Evolutionary conservation across 495 filamentous ascomycete genomes (phyloP).

Genomic region (Neurospora sp.): DNA sequence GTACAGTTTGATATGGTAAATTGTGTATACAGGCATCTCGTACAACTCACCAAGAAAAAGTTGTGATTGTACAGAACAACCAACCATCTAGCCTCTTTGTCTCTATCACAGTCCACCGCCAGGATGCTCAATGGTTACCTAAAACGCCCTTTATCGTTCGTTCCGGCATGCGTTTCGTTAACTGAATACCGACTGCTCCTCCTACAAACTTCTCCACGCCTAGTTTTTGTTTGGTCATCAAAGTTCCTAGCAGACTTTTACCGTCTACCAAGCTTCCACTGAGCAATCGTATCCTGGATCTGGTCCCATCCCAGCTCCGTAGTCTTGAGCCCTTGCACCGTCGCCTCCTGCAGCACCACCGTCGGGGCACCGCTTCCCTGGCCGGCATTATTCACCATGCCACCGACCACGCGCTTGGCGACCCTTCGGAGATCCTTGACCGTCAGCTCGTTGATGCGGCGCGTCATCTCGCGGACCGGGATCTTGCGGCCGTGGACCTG

Average conservation of each 20-base stretch:
- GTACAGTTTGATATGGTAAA: not conserved
- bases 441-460: conserved; percentile 70
- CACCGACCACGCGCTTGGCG: conserved; percentile 69
- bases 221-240: not conserved
- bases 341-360: conserved; percentile 82
- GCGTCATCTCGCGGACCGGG: conserved; percentile 86
- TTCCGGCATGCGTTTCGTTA: not conserved
- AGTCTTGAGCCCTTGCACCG: conserved; percentile 38
- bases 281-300: conserved; percentile 73
- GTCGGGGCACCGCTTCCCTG: conserved; percentile 83
- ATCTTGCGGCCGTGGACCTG: conserved; percentile 91
- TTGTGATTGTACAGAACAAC: not conserved
- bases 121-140: not conserved
- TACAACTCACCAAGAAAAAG: not conserved
- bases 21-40: not conserved
- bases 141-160: not conserved
- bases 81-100: not conserved
- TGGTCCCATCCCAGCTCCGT: conserved; percentile 67
- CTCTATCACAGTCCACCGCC: not conserved
- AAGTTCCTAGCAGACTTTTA: conserved; percentile 3
- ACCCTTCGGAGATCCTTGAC: conserved; percentile 76
- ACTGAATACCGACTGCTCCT: not conserved
- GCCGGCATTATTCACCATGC: conserved; percentile 64
- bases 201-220: not conserved
- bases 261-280: conserved; percentile 67